Evolutionary conservation across 345 rosid species (phyloP), one percentile per base, ranked within the genome.

Genomic region (Brassica juncea): DNA sequence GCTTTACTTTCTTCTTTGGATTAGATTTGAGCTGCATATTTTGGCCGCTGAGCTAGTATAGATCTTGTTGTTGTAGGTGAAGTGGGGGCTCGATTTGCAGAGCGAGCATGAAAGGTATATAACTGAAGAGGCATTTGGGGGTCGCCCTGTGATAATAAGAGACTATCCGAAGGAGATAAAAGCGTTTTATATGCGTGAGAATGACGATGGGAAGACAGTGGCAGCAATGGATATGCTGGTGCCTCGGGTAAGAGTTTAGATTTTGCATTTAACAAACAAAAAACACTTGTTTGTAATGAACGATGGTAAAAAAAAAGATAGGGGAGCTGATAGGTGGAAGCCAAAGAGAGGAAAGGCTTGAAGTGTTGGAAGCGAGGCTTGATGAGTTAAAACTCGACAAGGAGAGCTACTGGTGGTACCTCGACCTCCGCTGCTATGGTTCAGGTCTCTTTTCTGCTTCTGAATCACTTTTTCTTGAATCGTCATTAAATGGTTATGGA

Each of bases 221-320:
- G 99, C 99, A 23, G 99, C 99, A 25, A 95, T 95, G 99, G 99
- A 95, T 85, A 77, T 95, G 96, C 82, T 95, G 52, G 98, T 95
- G 77, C 99, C 99, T 84, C 91, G 90, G 89, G 98, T 95, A 90
- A 85, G 28, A 21, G 47, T 69, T 44, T 25, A 21, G 61, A 70
- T 31, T 2, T 70, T 31, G 19, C 63, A 66, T 30, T 52, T n/a
- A 47, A 47, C 55, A 14, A 31, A 68, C 11, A 23, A 52, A 10
- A n/a, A 54, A 28, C 35, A 8, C 28, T n/a, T 19, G 70, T 63
- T 47, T n/a, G 21, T 58, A 12, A 30, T 71, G 11, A 58, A 70
- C 12, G 44, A 4, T 76, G 37, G 55, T 78, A 30, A 47, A 6
- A 34, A 6, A 52, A 69, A 81, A 93, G 98, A 72, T 95, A 70